Conservation (phyloP, 148 eudicot genomes). For the Rhododendron mucronatum region DNA sequence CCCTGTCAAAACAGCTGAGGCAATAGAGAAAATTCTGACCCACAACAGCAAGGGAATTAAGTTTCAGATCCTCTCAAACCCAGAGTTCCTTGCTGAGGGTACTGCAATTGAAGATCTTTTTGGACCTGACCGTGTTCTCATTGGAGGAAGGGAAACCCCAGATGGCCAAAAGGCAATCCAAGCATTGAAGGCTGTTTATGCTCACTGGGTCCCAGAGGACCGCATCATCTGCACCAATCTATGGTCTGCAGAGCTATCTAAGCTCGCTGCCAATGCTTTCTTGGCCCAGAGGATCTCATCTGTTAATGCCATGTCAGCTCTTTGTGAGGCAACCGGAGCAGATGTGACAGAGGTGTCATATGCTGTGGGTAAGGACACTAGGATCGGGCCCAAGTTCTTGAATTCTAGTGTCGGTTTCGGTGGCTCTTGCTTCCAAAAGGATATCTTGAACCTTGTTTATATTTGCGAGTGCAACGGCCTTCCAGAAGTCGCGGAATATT, state of each 20-base stretch:
- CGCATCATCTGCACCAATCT: conserved; percentile 67
- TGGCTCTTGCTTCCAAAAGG: conserved; percentile 65
- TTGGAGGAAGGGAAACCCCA: conserved; percentile 80
- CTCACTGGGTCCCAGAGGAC: conserved; percentile 84
- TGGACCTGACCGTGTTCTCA: conserved; percentile 73
- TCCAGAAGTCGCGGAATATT: conserved; percentile 78
- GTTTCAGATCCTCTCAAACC: conserved; percentile 64
- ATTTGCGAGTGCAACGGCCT: conserved; percentile 73
- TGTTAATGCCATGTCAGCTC: conserved; percentile 63
- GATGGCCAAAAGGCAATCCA: conserved; percentile 66
- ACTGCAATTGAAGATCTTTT: conserved; percentile 73
- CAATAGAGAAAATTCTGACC: conserved; percentile 73
- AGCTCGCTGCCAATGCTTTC: conserved; percentile 84
- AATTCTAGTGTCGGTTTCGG: conserved; percentile 59
- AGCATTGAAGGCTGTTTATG: conserved; percentile 59
- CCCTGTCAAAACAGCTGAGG: conserved; percentile 82
- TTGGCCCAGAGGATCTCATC: conserved; percentile 61
- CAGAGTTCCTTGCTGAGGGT: conserved; percentile 86
- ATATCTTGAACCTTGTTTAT: conserved; percentile 52
- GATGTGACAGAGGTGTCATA: conserved; percentile 63
- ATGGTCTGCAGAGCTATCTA: conserved; percentile 92
- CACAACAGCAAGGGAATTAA: conserved; percentile 62
- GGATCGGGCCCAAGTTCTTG: conserved; percentile 52
- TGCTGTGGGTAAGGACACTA: conserved; percentile 65
- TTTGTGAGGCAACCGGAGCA: conserved; percentile 73